Conservation (phyloP, 306 rosid genomes). For the Lithocarpus polystachyus region DNA sequence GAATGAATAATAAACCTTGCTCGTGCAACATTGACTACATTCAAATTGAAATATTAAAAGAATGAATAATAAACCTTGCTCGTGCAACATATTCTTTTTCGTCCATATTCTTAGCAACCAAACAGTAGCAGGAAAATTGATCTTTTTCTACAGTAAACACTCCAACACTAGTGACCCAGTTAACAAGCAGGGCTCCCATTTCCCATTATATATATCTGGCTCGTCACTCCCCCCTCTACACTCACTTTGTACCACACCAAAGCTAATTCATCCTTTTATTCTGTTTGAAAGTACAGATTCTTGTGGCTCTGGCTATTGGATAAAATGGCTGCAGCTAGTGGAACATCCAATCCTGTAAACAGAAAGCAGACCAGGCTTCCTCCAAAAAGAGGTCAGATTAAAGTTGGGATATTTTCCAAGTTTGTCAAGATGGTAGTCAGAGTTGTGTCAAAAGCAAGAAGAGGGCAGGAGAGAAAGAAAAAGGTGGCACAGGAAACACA, state of each 20-base stretch:
- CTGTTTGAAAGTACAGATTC: neutral
- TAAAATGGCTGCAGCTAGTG: constrained; percentile 35
- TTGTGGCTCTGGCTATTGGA: neutral
- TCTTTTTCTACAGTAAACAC: too few relatives aligned
- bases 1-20: too few relatives aligned
- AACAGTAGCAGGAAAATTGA: neutral
- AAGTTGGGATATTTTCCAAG: constrained; percentile 15
- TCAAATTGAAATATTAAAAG: neutral
- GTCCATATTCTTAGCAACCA: neutral
- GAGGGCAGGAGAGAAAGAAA: neutral
- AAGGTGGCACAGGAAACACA: constrained; percentile 8
- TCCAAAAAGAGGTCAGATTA: constrained; percentile 37
- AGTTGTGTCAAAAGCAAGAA: constrained; percentile 12
- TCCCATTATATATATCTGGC: neutral
- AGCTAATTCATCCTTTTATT: neutral
- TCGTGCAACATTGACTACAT: neutral
- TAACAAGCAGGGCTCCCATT: neutral
- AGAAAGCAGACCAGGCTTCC: constrained; percentile 26
- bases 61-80: neutral
- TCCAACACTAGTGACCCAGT: neutral
- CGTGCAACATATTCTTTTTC: neutral
- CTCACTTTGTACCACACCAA: neutral
- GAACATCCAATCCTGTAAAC: constrained; percentile 11
- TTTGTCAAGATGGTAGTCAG: constrained; percentile 13
- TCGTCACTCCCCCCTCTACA: neutral